Evolutionary conservation across 2,329 filamentous ascomycete genomes (phyloP).

Genomic region (Lizonia empirigonia): DNA sequence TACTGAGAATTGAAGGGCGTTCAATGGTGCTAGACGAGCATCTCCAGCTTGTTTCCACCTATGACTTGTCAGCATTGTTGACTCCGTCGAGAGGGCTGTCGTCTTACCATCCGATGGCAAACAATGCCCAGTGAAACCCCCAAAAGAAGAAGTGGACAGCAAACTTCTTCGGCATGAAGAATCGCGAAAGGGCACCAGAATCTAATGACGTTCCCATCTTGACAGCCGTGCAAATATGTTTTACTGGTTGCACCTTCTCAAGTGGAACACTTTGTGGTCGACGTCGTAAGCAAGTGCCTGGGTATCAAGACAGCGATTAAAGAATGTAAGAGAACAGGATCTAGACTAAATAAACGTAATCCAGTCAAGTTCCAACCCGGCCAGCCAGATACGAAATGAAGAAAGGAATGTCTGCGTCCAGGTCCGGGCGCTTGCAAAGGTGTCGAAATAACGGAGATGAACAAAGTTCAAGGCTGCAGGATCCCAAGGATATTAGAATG

Average conservation of each 20-base stretch:
- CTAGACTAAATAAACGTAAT: constrained; percentile 40
- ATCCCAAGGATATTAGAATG: constrained; percentile 45
- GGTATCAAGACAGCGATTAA: constrained; percentile 44
- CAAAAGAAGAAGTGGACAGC: constrained; percentile 83
- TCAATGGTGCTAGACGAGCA: constrained; percentile 73
- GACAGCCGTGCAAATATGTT: not conserved
- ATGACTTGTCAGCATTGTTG: constrained; percentile 10
- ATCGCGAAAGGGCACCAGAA: constrained; percentile 22
- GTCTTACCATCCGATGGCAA: constrained; percentile 81
- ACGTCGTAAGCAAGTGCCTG: not conserved
- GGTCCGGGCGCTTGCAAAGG: constrained; percentile 32
- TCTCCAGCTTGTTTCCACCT: constrained; percentile 82
- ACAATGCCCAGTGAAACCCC: constrained; percentile 77
- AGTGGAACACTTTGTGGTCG: not conserved
- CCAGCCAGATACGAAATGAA: constrained; percentile 51
- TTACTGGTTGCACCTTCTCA: not conserved
- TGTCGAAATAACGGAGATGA: constrained; percentile 37
- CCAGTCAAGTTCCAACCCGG: constrained; percentile 49
- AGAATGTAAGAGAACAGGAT: constrained; percentile 38
- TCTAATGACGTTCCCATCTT: constrained; percentile 24
- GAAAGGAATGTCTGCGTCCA: constrained; percentile 48
- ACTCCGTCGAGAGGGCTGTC: not conserved
- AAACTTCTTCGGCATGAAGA: constrained; percentile 71
- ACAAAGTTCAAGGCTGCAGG: constrained; percentile 42
- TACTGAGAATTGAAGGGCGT: constrained; percentile 83